Evolutionary conservation across 2,329 filamentous ascomycete species (phyloP).

Genomic region (Hypomyces perniciosus): DNA sequence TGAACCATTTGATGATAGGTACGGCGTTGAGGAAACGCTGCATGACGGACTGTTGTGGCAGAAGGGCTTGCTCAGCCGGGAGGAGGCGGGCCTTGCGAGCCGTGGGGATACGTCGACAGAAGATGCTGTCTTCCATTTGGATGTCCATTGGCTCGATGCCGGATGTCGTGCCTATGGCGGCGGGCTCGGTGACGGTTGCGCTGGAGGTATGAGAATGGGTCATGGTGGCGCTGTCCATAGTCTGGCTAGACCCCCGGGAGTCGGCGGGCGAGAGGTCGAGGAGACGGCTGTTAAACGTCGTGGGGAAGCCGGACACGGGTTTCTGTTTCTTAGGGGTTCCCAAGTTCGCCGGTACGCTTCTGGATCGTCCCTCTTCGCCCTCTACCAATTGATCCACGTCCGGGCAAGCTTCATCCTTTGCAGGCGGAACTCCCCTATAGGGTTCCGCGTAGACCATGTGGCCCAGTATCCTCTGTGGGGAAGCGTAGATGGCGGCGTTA

Average conservation of each 20-base stretch:
- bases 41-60: conserved; percentile 59
- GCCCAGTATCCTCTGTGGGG: conserved; percentile 66
- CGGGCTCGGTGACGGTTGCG: conserved; percentile 37
- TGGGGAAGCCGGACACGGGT: conserved; percentile 25
- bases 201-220: conserved; percentile 39
- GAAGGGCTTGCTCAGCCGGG: conserved; percentile 63
- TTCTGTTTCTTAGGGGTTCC: conserved; percentile 22
- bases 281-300: conserved; percentile 32
- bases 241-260: conserved; percentile 48
- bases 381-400: conserved; percentile 39
- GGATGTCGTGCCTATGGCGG: conserved; percentile 13
- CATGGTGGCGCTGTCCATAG: conserved; percentile 52
- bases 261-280: conserved; percentile 37
- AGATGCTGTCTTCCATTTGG: conserved; percentile 35
- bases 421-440: conserved; percentile 59
- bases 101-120: conserved; percentile 58
- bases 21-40: conserved; percentile 60
- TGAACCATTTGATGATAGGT: conserved; percentile 67
- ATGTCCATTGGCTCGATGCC: conserved; percentile 25
- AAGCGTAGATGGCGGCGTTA: conserved; percentile 61
- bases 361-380: conserved; percentile 27
- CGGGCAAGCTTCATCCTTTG: conserved; percentile 57
- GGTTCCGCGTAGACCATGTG: conserved; percentile 65
- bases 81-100: conserved; percentile 60
- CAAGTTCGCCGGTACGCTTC: conserved; percentile 29